Evolutionary conservation across 768 basidiomycete genomes (phyloP).

Genomic region (Solioccasus polychromus): DNA sequence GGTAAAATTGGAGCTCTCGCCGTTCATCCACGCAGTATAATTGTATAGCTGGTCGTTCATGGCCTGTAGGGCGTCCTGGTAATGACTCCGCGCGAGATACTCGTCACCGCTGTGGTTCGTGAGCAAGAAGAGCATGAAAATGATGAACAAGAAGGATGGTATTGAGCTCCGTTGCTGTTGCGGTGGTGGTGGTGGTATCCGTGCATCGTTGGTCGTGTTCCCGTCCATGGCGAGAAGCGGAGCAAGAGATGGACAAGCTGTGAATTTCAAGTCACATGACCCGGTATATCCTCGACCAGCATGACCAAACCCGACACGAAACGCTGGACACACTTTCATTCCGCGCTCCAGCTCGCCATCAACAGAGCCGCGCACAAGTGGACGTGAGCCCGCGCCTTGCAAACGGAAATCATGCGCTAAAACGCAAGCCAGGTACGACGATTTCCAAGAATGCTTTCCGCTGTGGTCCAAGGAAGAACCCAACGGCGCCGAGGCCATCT

Average conservation of each 20-base stretch:
- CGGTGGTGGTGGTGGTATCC: conserved; percentile 24
- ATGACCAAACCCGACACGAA: conserved; percentile 37
- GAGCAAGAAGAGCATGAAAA: conserved; percentile 75
- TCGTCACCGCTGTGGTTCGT: conserved; percentile 73
- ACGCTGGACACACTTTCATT: conserved; percentile 50
- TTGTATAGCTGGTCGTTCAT: conserved; percentile 64
- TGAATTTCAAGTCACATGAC: too few relatives aligned
- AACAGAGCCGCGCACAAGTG: conserved; percentile 51
- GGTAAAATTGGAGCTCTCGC: conserved; percentile 61
- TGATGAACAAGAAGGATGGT: conserved; percentile 71
- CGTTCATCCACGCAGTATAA: conserved; percentile 74
- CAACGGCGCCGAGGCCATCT: conserved; percentile 57
- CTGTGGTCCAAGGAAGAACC: conserved; percentile 64
- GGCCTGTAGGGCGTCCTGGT: conserved; percentile 59
- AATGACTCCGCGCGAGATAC: conserved; percentile 58
- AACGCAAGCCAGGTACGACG: conserved; percentile 41
- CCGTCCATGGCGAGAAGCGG: too few relatives aligned
- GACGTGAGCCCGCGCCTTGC: conserved; percentile 38
- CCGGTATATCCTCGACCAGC: too few relatives aligned
- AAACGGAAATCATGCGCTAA: conserved; percentile 33
- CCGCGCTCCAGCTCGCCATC: conserved; percentile 51
- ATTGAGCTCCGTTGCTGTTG: conserved; percentile 57
- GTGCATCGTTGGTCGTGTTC: conserved; percentile 9
- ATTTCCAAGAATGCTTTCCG: conserved; percentile 63
- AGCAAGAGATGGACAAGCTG: too few relatives aligned